phyloP scores from a whole-genome alignment of 78 protist species.

The Cavenderia fasciculata region DNA sequence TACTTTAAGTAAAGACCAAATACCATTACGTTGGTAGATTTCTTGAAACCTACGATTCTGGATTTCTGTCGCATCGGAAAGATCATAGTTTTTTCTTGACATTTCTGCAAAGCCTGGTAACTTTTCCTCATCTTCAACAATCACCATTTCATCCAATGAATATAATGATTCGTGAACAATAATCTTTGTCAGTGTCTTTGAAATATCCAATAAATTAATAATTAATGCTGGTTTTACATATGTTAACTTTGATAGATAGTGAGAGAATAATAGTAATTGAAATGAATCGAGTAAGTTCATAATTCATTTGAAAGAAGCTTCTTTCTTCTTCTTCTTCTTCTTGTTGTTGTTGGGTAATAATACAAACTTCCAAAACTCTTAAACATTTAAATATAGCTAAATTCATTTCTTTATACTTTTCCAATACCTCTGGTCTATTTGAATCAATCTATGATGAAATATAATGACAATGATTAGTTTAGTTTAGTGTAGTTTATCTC shows the following conservation, averaged over 20 bases:
- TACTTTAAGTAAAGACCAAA: conserved; percentile 38
- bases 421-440: conserved; percentile 41
- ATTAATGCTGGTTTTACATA: conserved; percentile 61
- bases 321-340: no score
- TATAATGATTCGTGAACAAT: conserved; percentile 21
- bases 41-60: conserved; percentile 33
- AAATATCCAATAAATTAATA: conserved; percentile 20
- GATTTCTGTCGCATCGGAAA: conserved; percentile 1
- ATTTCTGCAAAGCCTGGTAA: neutral
- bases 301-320: no score
- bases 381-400: conserved; percentile 21
- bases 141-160: conserved; percentile 53
- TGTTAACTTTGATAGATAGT: no score
- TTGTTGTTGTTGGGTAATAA: no score
- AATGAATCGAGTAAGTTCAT: no score
- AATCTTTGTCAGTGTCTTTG: neutral
- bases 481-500: neutral
- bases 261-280: no score
- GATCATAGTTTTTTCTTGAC: neutral
- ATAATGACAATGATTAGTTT: neutral
- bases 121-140: conserved; percentile 54
- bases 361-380: conserved; percentile 7
- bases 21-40: conserved; percentile 20
- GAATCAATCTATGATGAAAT: conserved; percentile 16
- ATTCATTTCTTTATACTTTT: conserved; percentile 24